Evolutionary conservation across 306 rosid genomes (phyloP).

Genomic region (Quercus alba): DNA sequence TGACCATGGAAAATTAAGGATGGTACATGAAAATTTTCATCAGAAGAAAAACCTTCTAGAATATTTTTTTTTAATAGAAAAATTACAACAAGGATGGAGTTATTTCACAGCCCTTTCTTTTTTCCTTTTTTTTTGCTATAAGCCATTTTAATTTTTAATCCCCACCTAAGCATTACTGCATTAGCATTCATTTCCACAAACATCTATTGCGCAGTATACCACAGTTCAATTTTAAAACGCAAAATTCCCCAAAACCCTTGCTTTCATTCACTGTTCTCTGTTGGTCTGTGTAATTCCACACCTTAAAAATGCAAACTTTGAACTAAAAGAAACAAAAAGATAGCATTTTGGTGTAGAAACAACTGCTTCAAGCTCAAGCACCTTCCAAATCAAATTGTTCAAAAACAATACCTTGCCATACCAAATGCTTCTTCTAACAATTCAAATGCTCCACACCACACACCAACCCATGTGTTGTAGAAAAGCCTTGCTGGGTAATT

Average conservation of each 20-base stretch:
- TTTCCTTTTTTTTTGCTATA: no score
- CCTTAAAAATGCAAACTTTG: slow-evolving; percentile 1
- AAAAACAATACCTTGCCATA: slow-evolving; percentile 16
- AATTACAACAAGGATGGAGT: no score
- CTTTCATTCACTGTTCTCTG: not conserved
- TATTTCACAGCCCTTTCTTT: no score
- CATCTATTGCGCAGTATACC: no score
- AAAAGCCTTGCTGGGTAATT: slow-evolving; percentile 9
- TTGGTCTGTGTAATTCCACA: not conserved
- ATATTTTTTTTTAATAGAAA: no score
- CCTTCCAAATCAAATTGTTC: slow-evolving; percentile 19
- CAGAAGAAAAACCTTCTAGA: no score
- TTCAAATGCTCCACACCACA: not conserved
- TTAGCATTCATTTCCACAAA: no score
- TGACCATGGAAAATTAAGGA: no score
- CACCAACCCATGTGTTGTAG: slow-evolving; percentile 5
- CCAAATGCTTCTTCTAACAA: not conserved
- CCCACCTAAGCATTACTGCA: no score
- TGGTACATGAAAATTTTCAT: no score
- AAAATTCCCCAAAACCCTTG: not conserved
- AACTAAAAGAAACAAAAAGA: slow-evolving; percentile 11
- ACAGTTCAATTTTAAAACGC: no score
- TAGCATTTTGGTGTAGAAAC: slow-evolving; percentile 38
- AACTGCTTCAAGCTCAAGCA: slow-evolving; percentile 32
- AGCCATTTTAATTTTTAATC: no score